phyloP scores from a whole-genome alignment of 148 eudicot species.

The Tetragonia tetragonoides region DNA sequence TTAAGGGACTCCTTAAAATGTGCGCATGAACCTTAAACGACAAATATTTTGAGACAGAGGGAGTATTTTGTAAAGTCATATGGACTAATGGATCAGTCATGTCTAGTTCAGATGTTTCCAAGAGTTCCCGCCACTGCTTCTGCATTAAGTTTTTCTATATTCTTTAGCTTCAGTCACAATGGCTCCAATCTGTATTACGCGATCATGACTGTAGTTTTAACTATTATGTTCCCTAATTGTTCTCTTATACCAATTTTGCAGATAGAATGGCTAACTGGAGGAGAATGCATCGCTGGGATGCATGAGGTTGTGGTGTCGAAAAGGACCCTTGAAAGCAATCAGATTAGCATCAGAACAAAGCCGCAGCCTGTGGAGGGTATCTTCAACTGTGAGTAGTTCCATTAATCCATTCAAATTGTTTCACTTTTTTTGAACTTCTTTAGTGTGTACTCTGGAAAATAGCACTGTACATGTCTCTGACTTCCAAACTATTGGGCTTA shows the following conservation, averaged over 20 bases:
- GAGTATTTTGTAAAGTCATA: too few relatives aligned
- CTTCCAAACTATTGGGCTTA: conserved; percentile 8
- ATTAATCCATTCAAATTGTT: neutral
- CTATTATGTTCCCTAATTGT: conserved; percentile 36
- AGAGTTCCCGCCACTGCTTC: neutral
- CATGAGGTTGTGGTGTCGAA: conserved; percentile 95
- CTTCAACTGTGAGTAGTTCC: conserved; percentile 87
- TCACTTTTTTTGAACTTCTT: neutral
- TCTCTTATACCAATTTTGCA: conserved; percentile 33
- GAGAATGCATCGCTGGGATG: conserved; percentile 97
- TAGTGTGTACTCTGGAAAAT: neutral
- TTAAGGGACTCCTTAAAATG: too few relatives aligned
- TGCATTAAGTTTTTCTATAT: neutral
- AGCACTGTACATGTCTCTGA: conserved; percentile 11
- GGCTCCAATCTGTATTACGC: neutral
- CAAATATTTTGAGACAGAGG: neutral
- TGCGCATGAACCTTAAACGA: too few relatives aligned
- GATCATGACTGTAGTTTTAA: conserved; percentile 9
- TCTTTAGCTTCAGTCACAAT: neutral
- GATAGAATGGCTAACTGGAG: conserved; percentile 98
- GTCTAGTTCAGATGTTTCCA: too few relatives aligned
- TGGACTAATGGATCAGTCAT: too few relatives aligned
- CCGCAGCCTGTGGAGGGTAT: conserved; percentile 95
- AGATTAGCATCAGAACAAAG: conserved; percentile 61
- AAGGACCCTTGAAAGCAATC: conserved; percentile 75